Evolutionary conservation across 306 rosid genomes (phyloP), one percentile per base, ranked within the genome.

Genomic region (Spatholobus suberectus): DNA sequence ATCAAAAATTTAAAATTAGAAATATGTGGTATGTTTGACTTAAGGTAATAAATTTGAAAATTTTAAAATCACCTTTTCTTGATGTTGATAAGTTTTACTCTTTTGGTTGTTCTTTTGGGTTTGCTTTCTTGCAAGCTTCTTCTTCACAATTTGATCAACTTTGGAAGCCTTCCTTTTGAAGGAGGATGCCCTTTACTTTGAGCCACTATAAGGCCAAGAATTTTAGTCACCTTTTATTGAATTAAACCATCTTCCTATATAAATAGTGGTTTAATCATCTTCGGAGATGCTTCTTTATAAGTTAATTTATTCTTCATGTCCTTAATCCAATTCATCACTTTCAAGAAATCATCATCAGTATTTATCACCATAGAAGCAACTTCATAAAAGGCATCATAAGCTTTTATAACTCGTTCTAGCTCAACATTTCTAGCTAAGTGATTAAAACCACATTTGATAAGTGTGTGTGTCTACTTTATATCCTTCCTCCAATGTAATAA

Each of bases 291-390:
- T 5, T 49, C 79, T 72, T 81, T 63, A 51, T 55, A 44, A 15
- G 41, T 46, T 9, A 62, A 37, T 43, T 47, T 67, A 62, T 1
- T 23, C 17, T 81, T 73, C 41, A 81, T 62, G 51, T 73, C 65
- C 23, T 59, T 37, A 69, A 81, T 81, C 55, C 55, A 52, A 37
- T 63, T 47, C 80, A 81, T 62, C 75, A 73, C 75, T 52, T 81
- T 73, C 37, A 23, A 2, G 12, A 63, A 73, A 47, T 63, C 66
- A 62, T 20, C 61, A 8, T 77, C 73, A 1, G 47, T 61, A 24
- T 77, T 46, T 77, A 65, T 51, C 4, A 6, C 62, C 7, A 20
- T 3, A 32, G 32, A 43, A 32, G 73, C 81, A 62, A 44, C 73
- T 29, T 44, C 73, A 27, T 61, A 62, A 77, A 77, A 77, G 73